These are phyloP conservation scores for Stagonosporopsis chrysanthemi DNA, from an alignment of 2,329 filamentous ascomycete genomes.

Conservation along the genomic window DNA sequence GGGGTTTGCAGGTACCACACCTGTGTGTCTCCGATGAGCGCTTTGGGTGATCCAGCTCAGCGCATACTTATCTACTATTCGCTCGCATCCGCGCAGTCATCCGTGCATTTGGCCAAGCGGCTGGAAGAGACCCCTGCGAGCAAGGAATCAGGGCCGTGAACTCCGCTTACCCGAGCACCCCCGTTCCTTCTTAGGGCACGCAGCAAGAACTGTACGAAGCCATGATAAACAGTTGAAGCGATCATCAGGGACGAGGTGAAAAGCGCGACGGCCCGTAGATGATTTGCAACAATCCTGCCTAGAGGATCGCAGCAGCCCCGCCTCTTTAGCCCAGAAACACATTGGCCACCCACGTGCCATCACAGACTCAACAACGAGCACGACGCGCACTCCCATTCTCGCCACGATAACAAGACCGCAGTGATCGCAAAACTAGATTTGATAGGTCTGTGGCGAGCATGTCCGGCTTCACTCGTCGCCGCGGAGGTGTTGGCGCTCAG, in stretches of 20 bases:
- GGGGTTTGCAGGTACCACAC: slow-evolving; percentile 10
- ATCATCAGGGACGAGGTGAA: background rate
- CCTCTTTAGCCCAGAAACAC: background rate
- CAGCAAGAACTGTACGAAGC: background rate
- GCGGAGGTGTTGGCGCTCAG: slow-evolving; percentile 16
- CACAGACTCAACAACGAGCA: background rate
- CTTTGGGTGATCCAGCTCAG: too few species aligned
- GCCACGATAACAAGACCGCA: background rate
- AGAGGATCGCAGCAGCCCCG: background rate
- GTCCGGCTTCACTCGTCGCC: slow-evolving; percentile 24
- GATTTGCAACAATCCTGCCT: background rate
- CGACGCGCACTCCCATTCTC: background rate
- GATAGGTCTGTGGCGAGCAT: slow-evolving; percentile 22
- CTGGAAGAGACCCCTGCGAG: slow-evolving; percentile 2
- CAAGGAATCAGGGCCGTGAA: background rate
- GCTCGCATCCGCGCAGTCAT: background rate
- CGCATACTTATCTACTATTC: background rate
- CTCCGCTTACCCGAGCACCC: slow-evolving; percentile 1
- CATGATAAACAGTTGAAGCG: background rate
- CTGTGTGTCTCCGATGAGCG: too few species aligned
- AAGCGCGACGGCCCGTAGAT: slow-evolving; percentile 7
- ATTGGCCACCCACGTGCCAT: background rate
- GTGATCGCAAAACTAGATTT: background rate
- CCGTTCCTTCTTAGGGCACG: background rate
- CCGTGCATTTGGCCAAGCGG: background rate